Conservation (phyloP, 805 yeast species). For the Yarrowia porcina region DNA sequence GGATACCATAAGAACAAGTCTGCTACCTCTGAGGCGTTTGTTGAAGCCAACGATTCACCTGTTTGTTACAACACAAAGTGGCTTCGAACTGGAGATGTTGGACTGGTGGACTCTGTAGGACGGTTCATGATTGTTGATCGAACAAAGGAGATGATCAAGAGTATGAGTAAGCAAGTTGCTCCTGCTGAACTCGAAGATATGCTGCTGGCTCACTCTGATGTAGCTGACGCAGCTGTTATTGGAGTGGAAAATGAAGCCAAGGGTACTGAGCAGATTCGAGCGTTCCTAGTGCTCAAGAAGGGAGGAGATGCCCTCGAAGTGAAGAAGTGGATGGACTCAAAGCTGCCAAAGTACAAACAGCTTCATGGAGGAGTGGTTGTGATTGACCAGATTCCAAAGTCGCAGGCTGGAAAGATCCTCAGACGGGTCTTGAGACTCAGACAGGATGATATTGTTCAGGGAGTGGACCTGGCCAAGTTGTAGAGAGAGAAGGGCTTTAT, state of each 20-base stretch:
- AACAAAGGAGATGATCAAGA: constrained; percentile 40
- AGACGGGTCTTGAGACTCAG: constrained; percentile 78
- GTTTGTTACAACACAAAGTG: constrained; percentile 35
- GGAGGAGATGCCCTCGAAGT: constrained; percentile 30
- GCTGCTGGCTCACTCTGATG: constrained; percentile 65
- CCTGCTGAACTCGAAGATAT: constrained; percentile 94
- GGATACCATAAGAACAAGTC: constrained; percentile 50
- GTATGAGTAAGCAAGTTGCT: constrained; percentile 71
- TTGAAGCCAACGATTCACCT: constrained; percentile 32
- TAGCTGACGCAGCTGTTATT: constrained; percentile 85
- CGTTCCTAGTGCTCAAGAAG: constrained; percentile 35
- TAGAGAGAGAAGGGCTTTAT: not conserved
- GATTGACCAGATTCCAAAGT: constrained; percentile 84
- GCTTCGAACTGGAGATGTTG: constrained; percentile 61
- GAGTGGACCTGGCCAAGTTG: not conserved
- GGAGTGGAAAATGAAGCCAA: constrained; percentile 69
- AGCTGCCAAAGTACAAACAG: constrained; percentile 41
- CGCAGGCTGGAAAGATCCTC: constrained; percentile 92
- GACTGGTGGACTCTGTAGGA: constrained; percentile 45
- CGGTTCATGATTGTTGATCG: constrained; percentile 46
- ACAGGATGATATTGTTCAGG: constrained; percentile 30
- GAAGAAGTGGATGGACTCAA: constrained; percentile 38
- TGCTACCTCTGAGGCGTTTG: constrained; percentile 48
- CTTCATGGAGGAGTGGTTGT: constrained; percentile 53
- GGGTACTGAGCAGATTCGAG: constrained; percentile 58